Evolutionary conservation across 1,284 basidiomycete genomes (phyloP).

Genomic region (Pulveroboletus sp.): DNA sequence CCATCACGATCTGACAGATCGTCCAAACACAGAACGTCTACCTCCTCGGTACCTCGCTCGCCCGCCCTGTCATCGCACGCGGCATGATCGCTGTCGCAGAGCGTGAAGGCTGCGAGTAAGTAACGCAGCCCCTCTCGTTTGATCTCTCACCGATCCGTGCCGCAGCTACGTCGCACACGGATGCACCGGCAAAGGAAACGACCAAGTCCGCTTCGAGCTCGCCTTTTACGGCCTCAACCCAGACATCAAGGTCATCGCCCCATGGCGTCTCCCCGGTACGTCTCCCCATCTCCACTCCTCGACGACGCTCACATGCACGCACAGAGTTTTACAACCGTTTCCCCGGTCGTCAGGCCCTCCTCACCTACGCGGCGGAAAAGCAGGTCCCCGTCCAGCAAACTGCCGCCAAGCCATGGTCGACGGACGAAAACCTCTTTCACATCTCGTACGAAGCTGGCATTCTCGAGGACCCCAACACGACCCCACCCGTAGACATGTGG

Average conservation of each 20-base stretch:
- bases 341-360: slow-evolving; percentile 90
- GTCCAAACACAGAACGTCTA: slow-evolving; percentile 76
- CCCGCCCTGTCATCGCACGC: slow-evolving; percentile 97
- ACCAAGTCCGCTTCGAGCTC: slow-evolving; percentile 99
- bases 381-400: slow-evolving; percentile 95
- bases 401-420: slow-evolving; percentile 98
- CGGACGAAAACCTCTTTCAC: slow-evolving; percentile 99
- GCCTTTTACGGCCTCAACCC: slow-evolving; percentile 99
- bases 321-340: slow-evolving; percentile 97
- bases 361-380: slow-evolving; percentile 88
- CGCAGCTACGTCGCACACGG: slow-evolving; percentile 93
- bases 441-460: slow-evolving; percentile 99
- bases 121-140: slow-evolving; percentile 9
- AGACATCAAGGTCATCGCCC: slow-evolving; percentile 98
- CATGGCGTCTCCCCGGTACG: slow-evolving; percentile 91
- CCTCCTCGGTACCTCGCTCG: slow-evolving; percentile 96
- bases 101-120: slow-evolving; percentile 89
- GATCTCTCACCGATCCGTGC: slow-evolving; percentile 3
- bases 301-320: neutral
- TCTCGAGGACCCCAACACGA: slow-evolving; percentile 94
- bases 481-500: slow-evolving; percentile 99
- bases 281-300: neutral
- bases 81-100: slow-evolving; percentile 97
- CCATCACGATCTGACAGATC: slow-evolving; percentile 10
- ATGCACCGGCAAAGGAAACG: slow-evolving; percentile 99